A percentile compares a stretch with the other conserved stretches of the same genome.
Evolutionary conservation across 192 early-diverging fungal species (phyloP).

Genomic region (Dissophora globulifera): DNA sequence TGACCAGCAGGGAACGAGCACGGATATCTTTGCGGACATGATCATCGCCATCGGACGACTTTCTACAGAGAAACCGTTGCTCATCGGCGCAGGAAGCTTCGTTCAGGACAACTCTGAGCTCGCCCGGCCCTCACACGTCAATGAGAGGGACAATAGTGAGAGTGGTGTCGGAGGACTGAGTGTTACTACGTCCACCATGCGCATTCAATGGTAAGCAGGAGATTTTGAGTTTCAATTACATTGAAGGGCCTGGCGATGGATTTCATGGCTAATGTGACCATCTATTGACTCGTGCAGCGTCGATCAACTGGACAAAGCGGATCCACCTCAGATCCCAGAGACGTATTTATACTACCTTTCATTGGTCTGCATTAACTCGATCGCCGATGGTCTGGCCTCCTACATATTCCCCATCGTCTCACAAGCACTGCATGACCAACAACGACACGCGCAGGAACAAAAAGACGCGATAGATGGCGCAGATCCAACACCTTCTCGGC

Average conservation of each 20-base stretch:
- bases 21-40: constrained; percentile 85
- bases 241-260: neutral
- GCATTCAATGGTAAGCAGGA: constrained; percentile 77
- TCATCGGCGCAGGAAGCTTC: constrained; percentile 59
- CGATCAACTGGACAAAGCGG: constrained; percentile 93
- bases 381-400: constrained; percentile 77
- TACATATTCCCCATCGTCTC: constrained; percentile 72
- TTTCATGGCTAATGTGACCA: neutral
- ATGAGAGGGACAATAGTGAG: constrained; percentile 18
- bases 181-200: constrained; percentile 64
- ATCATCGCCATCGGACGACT: constrained; percentile 78
- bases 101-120: constrained; percentile 35
- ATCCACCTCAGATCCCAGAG: constrained; percentile 89
- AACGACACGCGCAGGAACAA: constrained; percentile 33
- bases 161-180: constrained; percentile 57
- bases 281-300: constrained; percentile 56
- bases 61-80: constrained; percentile 76
- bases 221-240: neutral
- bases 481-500: neutral
- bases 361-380: constrained; percentile 71
- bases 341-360: constrained; percentile 88
- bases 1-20: constrained; percentile 77
- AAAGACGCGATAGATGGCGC: constrained; percentile 9
- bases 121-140: constrained; percentile 5
- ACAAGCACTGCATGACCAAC: constrained; percentile 43